These are phyloP conservation scores for Coffea humblotiana DNA, from an alignment of 305 asterid genomes.

Conservation along the genomic window DNA sequence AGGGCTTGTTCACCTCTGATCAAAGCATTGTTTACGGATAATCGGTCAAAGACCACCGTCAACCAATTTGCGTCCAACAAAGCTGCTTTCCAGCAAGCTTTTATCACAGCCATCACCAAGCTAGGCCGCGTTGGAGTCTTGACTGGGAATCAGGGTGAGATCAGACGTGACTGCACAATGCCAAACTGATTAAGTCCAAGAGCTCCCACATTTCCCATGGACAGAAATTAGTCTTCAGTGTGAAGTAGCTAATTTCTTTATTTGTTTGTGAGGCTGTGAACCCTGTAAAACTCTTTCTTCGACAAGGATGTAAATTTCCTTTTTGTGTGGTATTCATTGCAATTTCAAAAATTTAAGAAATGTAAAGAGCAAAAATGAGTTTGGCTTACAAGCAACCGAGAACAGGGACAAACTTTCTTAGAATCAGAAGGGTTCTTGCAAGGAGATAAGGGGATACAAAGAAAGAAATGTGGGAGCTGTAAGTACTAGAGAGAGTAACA, in stretches of 20 bases:
- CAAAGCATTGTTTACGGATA: slow-evolving; percentile 52
- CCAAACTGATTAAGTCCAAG: slow-evolving; percentile 13
- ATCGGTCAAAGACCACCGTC: slow-evolving; percentile 41
- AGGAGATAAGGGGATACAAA: not conserved
- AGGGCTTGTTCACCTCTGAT: slow-evolving; percentile 60
- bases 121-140: slow-evolving; percentile 60
- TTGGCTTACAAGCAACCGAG: not conserved
- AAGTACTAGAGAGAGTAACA: not conserved
- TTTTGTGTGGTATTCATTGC: not conserved
- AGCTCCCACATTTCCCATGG: not conserved
- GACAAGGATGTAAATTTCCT: not conserved
- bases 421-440: not conserved
- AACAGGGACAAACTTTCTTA: not conserved
- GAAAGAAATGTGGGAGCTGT: not conserved
- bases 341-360: not conserved
- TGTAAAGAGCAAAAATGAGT: not conserved
- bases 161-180: slow-evolving; percentile 45
- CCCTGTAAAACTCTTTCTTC: not conserved
- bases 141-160: slow-evolving; percentile 48
- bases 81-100: slow-evolving; percentile 40
- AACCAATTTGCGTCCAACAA: slow-evolving; percentile 29
- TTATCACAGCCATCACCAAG: slow-evolving; percentile 42
- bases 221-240: not conserved
- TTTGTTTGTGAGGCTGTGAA: not conserved
- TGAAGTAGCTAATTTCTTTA: not conserved